Base-by-base conservation (phyloP, 1,139 yeast species). In the Diutina neorugosa region DNA sequence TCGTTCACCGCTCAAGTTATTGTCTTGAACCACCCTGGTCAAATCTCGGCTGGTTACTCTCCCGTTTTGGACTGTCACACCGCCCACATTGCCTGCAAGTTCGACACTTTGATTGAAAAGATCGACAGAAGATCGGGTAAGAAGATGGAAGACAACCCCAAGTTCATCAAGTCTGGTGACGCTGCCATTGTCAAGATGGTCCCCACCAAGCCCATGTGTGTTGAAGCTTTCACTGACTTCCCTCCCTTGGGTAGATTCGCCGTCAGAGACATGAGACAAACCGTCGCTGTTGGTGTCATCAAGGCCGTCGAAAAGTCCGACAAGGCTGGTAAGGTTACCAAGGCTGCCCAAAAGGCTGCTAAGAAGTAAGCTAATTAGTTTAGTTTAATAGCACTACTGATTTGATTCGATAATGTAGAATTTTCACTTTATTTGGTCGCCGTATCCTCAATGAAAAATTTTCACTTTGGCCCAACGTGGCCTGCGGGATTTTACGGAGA, bases 261-360 rank as follows among this genome's bases (percentile, higher is more conserved):
- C 72, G 97, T 90, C 83, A 93, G 97, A 86, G 97, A 90, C 80
- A 90, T 90, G 97, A 88, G 97, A 86, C 96, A 89, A 80, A 90
- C 97, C 66, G 98, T 91, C 69, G 97, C 97, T 73, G 97, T 91
- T 75, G 98, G 97, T 89, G 97, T 91, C 74, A 89, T 91, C 93
- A 91, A 91, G 88, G 79, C 94, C 66, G 98, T 93, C 70, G 96
- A 83, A 73, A 93, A 93, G 88, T 72, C 94, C 63, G 94, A 85
- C 80, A 83, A 81, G 79, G 88, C 89, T 70, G 96, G 95, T 82
- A 93, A 93, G 93, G 96, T 93, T 69, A 93, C 98, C 93, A 93
- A 93, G 91, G 95, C 98, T 78, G 98, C 98, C 75, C 84, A 78
- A 71, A 93, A 93, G 90, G 97, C 97, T 77, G 85, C 86, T 74